Evolutionary conservation across 805 yeast species (phyloP), one percentile per base, ranked within the genome.

Genomic region (Zygosaccharomyces kombuchaensis): DNA sequence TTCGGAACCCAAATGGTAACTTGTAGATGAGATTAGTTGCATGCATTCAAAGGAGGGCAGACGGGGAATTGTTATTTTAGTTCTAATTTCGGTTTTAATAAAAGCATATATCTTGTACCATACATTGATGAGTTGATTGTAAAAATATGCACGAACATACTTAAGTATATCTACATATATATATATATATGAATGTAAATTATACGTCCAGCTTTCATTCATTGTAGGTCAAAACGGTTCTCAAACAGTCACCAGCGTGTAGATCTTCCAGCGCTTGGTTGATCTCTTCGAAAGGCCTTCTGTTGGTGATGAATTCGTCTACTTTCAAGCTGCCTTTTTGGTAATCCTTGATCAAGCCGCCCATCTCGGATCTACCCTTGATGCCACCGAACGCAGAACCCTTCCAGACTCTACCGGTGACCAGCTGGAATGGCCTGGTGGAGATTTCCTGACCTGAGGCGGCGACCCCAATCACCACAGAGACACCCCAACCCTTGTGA

Each of bases 381-480:
- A 93, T 89, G 68, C 98, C 99, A 62, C 99, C 99, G 59, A 88
- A 93, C n/a, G 99, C 99, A 63, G 96, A 87, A 60, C 99, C 99
- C 69, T 80, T 86, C 98, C 99, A 91, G 43, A 87, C 96, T 73
- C 99, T 84, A 59, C 99, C 99, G 34, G 98, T 93, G 54, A 93
- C 98, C 69, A 93, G 80, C 75, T 91, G 98, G 87, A 93, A 93
- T 51, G 99, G 99, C 72, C 98, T 82, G 39, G 98, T 93, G 47
- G 96, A 71, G 54, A 95, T 90, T 73, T 93, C 98, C 71, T 89
- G 77, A 55, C 99, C 99, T 34, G 97, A 96, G 56, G 96, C 96
- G 39, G 99, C 99, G 57, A 93, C 99, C 68, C 99, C 99, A 65
- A 93, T 93, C 60, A 93, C 75, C 58, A 91, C 78, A 17, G 96